Base-by-base conservation (phyloP, 73 alveolate genomes). In the Paraurostyla sp. region DNA sequence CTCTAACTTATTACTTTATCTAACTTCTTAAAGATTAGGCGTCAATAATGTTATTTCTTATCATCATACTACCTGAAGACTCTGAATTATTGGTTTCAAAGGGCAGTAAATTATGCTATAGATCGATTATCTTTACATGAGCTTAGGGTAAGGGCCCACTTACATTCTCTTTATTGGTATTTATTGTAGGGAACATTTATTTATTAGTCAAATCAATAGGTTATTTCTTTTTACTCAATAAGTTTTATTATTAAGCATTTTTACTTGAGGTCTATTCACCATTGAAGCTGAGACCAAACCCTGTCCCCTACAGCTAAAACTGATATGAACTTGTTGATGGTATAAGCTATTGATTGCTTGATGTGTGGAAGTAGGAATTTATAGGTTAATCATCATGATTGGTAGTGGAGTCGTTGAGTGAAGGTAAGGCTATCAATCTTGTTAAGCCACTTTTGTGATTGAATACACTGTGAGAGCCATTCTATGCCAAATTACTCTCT, bases 311-410 rank as follows among this genome's bases (percentile, higher is more conserved):
- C 32, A 75, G 33, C 32, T 43, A 50, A 51, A 75, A 46, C 48
- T 46, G 18, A 49, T 75, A 46, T 32, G 69, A 75, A 33, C 87
- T 75, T 3, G 69, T 75, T 11, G 87, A 75, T 3, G 87, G 87
- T 3, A 75, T 18, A 7, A 75, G 75, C 33, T 49, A 43, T 43
- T 69, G 38, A 29, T 38, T 69, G 38, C 84, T 69, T n/a, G 84
- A 69, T 18, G 84, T 41, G 36, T 69, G 84, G 45, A 41, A 43
- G 22, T 69, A 60, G 9, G 78, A 60, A 20, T 60, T 30, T 27
- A 23, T 16, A 2, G 59, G 84, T 29, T 20, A 13, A 46, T 69
- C 84, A 69, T 69, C 84, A 7, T 69, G n/a, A n/a, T 41, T 41
- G 16, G 6, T 38, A 43, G 16, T 38, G 6, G 59, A 69, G 36